These are phyloP conservation scores for Crucihimalaya himalaica DNA, from an alignment of 345 rosid genomes.

Conservation along the genomic window DNA sequence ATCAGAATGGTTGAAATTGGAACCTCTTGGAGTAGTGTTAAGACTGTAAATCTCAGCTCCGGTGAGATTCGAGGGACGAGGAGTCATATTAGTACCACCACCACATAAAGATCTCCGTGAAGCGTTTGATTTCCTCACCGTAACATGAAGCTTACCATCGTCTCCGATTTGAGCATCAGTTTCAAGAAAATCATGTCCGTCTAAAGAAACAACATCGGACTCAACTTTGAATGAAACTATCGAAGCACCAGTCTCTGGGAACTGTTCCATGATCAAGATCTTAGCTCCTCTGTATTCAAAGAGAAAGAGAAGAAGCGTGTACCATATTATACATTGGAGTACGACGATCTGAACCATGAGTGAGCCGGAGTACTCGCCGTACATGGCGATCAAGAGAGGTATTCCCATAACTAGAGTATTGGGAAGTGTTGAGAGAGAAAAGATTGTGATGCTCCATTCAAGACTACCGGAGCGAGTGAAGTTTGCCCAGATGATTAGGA, in stretches of 20 bases:
- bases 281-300: slow-evolving; percentile 93
- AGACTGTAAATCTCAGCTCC: slow-evolving; percentile 86
- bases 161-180: slow-evolving; percentile 83
- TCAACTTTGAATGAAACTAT: slow-evolving; percentile 88
- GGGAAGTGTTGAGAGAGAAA: slow-evolving; percentile 86
- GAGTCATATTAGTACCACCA: slow-evolving; percentile 53
- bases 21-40: slow-evolving; percentile 76
- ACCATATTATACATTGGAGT: slow-evolving; percentile 92
- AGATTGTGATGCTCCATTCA: slow-evolving; percentile 91
- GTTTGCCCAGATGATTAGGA: slow-evolving; percentile 63
- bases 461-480: slow-evolving; percentile 62
- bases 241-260: slow-evolving; percentile 88
- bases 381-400: slow-evolving; percentile 90
- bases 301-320: slow-evolving; percentile 82
- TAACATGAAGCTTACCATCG: slow-evolving; percentile 92
- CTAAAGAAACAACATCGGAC: slow-evolving; percentile 82
- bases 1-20: slow-evolving; percentile 81
- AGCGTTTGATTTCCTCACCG: slow-evolving; percentile 79
- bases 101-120: slow-evolving; percentile 60
- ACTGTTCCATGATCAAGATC: slow-evolving; percentile 85
- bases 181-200: slow-evolving; percentile 70
- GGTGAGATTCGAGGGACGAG: slow-evolving; percentile 80
- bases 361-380: slow-evolving; percentile 63
- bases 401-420: slow-evolving; percentile 97
- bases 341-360: slow-evolving; percentile 96